These are phyloP conservation scores for Corylus heterophylla DNA, from an alignment of 306 rosid species.

Conservation along the genomic window DNA sequence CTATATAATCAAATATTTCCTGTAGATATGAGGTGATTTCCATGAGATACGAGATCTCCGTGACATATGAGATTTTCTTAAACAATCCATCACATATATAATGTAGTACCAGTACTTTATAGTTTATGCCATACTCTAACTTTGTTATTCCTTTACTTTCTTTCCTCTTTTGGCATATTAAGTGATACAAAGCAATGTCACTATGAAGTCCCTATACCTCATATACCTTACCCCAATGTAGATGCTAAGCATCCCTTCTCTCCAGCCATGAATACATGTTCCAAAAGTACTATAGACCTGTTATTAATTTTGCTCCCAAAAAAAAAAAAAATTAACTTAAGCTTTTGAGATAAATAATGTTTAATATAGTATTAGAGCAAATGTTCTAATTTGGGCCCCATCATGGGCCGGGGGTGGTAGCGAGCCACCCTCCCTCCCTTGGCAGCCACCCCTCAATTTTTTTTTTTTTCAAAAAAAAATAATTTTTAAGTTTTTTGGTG, in stretches of 20 bases:
- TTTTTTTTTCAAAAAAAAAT: too few species aligned
- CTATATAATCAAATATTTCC: constrained; percentile 1
- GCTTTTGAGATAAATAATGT: too few species aligned
- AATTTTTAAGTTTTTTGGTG: too few species aligned
- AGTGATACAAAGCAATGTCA: background rate
- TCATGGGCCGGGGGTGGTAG: too few species aligned
- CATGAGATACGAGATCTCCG: background rate
- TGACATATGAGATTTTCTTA: background rate
- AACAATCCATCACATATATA: background rate
- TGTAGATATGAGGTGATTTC: background rate
- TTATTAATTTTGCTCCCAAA: too few species aligned
- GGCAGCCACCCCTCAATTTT: too few species aligned
- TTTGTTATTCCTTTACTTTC: background rate
- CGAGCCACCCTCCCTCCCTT: too few species aligned
- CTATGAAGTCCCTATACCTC: background rate
- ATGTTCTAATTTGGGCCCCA: too few species aligned
- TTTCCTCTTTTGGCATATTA: constrained; percentile 2
- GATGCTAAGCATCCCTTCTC: background rate
- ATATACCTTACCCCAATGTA: background rate
- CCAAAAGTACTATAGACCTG: too few species aligned
- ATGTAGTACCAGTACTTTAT: background rate
- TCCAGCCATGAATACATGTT: too few species aligned
- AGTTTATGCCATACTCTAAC: background rate
- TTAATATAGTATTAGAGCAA: too few species aligned
- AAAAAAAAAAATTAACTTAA: too few species aligned